A percentile compares a stretch with the other conserved stretches of the same genome.
Evolutionary conservation across 108 stramenopile genomes (phyloP).

Genomic region (Chaetoceros tenuissimus): DNA sequence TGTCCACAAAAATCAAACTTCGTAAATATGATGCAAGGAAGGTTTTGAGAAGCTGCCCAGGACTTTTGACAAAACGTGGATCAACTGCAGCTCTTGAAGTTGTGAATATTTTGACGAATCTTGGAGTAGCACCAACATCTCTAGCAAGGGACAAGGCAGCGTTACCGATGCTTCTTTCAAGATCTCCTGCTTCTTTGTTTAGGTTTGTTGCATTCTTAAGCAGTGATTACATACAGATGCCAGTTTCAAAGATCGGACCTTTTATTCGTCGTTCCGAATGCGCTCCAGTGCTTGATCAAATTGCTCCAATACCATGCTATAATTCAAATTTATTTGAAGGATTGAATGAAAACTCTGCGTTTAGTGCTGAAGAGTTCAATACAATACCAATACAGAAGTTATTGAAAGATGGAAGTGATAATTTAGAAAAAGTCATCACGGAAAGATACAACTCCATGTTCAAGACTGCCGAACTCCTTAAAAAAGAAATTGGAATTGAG

Average conservation of each 20-base stretch:
- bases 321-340: background rate
- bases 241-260: slow-evolving; percentile 47
- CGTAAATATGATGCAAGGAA: slow-evolving; percentile 69
- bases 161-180: slow-evolving; percentile 41
- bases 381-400: slow-evolving; percentile 3
- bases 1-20: slow-evolving; percentile 35
- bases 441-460: slow-evolving; percentile 45
- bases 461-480: slow-evolving; percentile 36
- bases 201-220: slow-evolving; percentile 60
- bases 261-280: slow-evolving; percentile 42
- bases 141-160: slow-evolving; percentile 61
- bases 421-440: background rate
- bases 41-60: slow-evolving; percentile 50
- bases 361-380: background rate
- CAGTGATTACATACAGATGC: slow-evolving; percentile 53
- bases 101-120: slow-evolving; percentile 42
- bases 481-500: slow-evolving; percentile 41
- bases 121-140: slow-evolving; percentile 47
- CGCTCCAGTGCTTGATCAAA: slow-evolving; percentile 43
- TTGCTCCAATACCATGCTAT: slow-evolving; percentile 39
- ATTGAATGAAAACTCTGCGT: background rate
- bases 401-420: background rate
- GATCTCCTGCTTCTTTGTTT: slow-evolving; percentile 64
- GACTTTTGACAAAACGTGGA: slow-evolving; percentile 52
- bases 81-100: slow-evolving; percentile 52